These are phyloP conservation scores for Flaveria brownii DNA, from an alignment of 129 eudicot species.

Conservation along the genomic window DNA sequence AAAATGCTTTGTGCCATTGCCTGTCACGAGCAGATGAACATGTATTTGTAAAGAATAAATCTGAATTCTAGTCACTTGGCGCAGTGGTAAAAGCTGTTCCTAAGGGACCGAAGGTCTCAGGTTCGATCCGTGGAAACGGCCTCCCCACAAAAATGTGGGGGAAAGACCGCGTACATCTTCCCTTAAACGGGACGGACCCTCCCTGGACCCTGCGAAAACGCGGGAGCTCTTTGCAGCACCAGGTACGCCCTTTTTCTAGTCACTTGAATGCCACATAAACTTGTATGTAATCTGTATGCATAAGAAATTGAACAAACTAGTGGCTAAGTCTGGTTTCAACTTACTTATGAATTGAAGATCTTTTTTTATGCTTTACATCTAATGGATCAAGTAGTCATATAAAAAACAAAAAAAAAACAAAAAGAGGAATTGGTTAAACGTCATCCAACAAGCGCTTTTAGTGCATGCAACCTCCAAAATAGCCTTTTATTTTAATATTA, in stretches of 20 bases:
- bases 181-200: too few relatives aligned
- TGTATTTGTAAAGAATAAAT: conserved; percentile 1
- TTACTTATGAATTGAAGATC: not conserved
- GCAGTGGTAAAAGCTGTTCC: too few relatives aligned
- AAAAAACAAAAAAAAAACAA: not conserved
- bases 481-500: not conserved
- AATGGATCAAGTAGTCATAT: not conserved
- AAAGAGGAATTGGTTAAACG: not conserved
- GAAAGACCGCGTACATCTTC: too few relatives aligned
- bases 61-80: not conserved
- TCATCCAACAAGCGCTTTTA: not conserved
- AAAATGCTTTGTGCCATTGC: conserved; percentile 61
- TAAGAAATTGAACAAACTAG: not conserved
- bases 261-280: not conserved
- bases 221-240: too few relatives aligned
- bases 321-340: not conserved
- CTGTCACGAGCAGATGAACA: conserved; percentile 34
- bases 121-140: too few relatives aligned
- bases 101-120: too few relatives aligned
- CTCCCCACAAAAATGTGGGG: too few relatives aligned
- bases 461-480: not conserved
- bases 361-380: not conserved
- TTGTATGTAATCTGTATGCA: not conserved
- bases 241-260: too few relatives aligned
- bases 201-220: too few relatives aligned